Conservation (phyloP, 495 filamentous ascomycete species). For the Hypoxylon fuscum region DNA sequence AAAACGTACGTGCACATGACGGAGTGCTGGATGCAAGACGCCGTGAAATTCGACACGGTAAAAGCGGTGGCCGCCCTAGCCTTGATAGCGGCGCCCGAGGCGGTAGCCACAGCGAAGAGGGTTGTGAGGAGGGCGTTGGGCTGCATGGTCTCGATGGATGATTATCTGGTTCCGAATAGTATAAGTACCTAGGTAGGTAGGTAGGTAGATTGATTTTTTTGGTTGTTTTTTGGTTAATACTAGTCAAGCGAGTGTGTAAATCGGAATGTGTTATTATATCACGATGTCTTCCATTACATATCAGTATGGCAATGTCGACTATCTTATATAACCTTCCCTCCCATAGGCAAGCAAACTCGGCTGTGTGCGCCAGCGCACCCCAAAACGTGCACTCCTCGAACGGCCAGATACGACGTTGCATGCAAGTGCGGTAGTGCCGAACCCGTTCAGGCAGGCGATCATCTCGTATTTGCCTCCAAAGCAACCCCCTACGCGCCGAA, state of each 20-base stretch:
- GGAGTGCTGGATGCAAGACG: constrained; percentile 34
- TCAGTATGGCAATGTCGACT: background rate
- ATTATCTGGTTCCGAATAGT: background rate
- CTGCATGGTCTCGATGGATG: constrained; percentile 17
- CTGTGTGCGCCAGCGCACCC: constrained; percentile 9
- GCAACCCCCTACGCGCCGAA: constrained; percentile 15
- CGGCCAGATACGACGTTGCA: constrained; percentile 30
- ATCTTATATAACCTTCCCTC: background rate
- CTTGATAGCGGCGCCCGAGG: constrained; percentile 18
- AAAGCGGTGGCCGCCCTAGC: constrained; percentile 13
- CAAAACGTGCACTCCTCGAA: constrained; percentile 6
- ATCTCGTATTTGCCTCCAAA: constrained; percentile 30
- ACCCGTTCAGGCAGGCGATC: constrained; percentile 29
- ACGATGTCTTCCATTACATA: no score
- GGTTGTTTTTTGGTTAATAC: no score
- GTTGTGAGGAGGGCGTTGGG: constrained; percentile 17
- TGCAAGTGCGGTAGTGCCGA: background rate
- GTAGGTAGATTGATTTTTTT: no score
- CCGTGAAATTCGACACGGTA: constrained; percentile 23
- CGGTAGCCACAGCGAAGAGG: constrained; percentile 25
- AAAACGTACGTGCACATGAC: constrained; percentile 27
- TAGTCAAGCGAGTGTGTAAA: no score
- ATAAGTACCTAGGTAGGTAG: background rate
- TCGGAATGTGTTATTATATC: no score
- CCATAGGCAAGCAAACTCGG: background rate